Evolutionary conservation across 306 rosid species (phyloP).

Genomic region (Abrus pulchellus): DNA sequence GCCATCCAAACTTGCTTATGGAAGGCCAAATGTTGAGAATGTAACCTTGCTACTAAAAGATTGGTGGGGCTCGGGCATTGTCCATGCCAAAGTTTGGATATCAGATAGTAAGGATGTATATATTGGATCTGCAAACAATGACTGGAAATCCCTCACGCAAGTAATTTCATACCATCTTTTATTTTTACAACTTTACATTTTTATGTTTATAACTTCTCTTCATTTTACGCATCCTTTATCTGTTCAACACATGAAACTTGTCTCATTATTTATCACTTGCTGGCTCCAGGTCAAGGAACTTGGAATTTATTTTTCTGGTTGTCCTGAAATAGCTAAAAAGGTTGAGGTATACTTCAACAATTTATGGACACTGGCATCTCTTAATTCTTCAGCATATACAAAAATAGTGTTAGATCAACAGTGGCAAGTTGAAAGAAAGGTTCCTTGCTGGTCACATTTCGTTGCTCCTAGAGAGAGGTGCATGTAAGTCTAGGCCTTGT

Average conservation of each 20-base stretch:
- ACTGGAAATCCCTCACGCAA: constrained; percentile 97
- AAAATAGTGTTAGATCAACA: constrained; percentile 72
- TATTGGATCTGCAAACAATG: constrained; percentile 96
- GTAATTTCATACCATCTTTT: constrained; percentile 49
- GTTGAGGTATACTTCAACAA: constrained; percentile 81
- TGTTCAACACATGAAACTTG: constrained; percentile 31
- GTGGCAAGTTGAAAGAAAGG: constrained; percentile 85
- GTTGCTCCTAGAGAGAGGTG: constrained; percentile 66
- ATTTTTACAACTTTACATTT: constrained; percentile 7
- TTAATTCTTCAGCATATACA: constrained; percentile 68
- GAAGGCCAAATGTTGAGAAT: constrained; percentile 90
- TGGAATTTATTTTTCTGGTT: constrained; percentile 81
- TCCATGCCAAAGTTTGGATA: constrained; percentile 96
- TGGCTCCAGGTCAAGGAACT: constrained; percentile 85
- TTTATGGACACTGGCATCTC: constrained; percentile 79
- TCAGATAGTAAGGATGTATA: constrained; percentile 76
- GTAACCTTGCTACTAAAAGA: constrained; percentile 69
- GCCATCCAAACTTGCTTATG: constrained; percentile 79
- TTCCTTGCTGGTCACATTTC: constrained; percentile 97
- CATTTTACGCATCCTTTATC: background rate
- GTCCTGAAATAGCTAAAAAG: constrained; percentile 72
- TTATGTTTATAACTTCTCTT: constrained; percentile 14
- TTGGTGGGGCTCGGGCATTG: constrained; percentile 97
- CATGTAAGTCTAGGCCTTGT: constrained; percentile 62
- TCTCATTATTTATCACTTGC: constrained; percentile 30